Evolutionary conservation across 495 filamentous ascomycete species (phyloP), one percentile per base, ranked within the genome.

Genomic region (Bathelium albidoporum): DNA sequence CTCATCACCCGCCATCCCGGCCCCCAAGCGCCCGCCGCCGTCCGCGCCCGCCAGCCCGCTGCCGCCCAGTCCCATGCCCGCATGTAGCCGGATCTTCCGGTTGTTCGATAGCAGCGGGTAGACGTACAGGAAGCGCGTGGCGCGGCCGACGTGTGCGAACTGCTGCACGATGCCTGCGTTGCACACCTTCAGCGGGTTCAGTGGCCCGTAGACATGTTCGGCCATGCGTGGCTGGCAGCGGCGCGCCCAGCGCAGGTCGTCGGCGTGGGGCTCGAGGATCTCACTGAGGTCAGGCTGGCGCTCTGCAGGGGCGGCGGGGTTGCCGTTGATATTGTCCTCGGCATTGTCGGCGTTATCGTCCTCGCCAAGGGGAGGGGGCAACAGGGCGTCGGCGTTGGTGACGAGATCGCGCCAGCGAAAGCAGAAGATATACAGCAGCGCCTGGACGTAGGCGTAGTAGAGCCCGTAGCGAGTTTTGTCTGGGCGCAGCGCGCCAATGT

Each of bases 111-210:
- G 79, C 60, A 95, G 81, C 1, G 87, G 83, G 72, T 88, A 95
- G 34, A 96, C 86, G 72, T 92, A 96, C 66, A 96, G 79, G 69
- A 97, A 87, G 41, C 86, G 82, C 45, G 97, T 85, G 69, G 91
- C 88, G 67, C 88, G 81, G 1, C 91, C 85, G 60, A 96, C 84
- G 59, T 87, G 85, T 18, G 94, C 95, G 70, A 97, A 99, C 65
- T 96, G 86, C 20, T 86, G 80, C 44, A 97, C 93, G 65, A 99
- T 96, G 20, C 82, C 79, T 4, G 91, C 89, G n/a, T 91, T 89
- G 81, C 95, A 97, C 61, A 97, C 89, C 73, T 96, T 96, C 12
- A 97, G 83, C 0, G 94, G 94, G 73, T 99, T 99, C 59, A 99
- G 83, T 64, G 85, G 88, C 28, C 87, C 92, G 73, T 87, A 85